Evolutionary conservation across 2,329 filamentous ascomycete genomes (phyloP), one percentile per base, ranked within the genome.

Genomic region (Aspergillus alliaceus): DNA sequence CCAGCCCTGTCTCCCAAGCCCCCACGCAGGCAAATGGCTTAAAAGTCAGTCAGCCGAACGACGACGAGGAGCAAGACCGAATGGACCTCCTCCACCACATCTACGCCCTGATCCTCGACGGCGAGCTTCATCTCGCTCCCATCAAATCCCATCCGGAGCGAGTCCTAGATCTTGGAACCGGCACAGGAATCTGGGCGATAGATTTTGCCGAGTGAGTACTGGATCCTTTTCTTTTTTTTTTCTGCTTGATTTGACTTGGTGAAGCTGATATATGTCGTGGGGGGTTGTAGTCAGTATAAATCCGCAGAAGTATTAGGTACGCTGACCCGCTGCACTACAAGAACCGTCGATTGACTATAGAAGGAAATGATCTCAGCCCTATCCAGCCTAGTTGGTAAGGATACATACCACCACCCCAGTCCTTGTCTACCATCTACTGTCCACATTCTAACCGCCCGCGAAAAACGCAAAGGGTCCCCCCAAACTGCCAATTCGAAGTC

Each of bases 171-270:
- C 62, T 75, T 22, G 72, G 72, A 2, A 75, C 72, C 2, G 72
- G 72, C 0, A 74, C 72, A 3, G 72, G 72, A 1, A 71, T 74
- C 42, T 75, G 72, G 72, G 71, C 72, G 18, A 71, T 74, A 29
- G 73, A 73, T 46, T 71, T 69, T 60, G 70, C 69, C 31, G 76
- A 75, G 66, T 72, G 64, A 59, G 69, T 44, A 27, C 24, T 24
- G 11, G 4, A 18, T 22, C 3, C 6, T 20, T 6, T 3, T 37
- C 11, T n/a, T 3, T 11, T 35, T 12, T n/a, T 18, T 12, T n/a
- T 34, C 27, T 18, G 15, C n/a, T 22, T 14, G 2, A 14, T 9
- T 15, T 9, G 11, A 24, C 15, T 24, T 40, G 2, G 37, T n/a
- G n/a, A n/a, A n/a, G n/a, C 25, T 18, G 6, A 39, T 20, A 48